Base-by-base conservation (phyloP, 1,284 basidiomycete species). In the Fomitiporia mediterranea region DNA sequence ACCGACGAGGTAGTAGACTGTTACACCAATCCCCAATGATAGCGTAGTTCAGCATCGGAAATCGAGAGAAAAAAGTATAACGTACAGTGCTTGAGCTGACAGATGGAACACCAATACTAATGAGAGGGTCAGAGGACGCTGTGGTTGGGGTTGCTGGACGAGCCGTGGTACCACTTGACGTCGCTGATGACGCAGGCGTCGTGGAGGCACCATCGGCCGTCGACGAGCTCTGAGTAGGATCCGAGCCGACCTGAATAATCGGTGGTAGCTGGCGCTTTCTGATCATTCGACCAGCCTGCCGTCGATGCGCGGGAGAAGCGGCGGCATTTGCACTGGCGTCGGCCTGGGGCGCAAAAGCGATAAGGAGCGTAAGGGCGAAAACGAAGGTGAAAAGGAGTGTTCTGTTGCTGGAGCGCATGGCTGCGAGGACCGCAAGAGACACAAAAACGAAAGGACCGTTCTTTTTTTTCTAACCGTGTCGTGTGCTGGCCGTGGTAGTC, bases 231-330 rank as follows among this genome's bases (percentile, higher is more conserved):
- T 40, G 15, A 7, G 35, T 25, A 1, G 57, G 57, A 35, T 51
- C 57, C 11, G n/a, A 35, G 23, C 53, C 57, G n/a, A 55, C 57
- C 38, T 50, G 38, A 47, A 62, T 53, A 47, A 62, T 40, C 7
- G 64, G 59, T 38, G 60, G 30, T 8, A 73, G 72, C 4, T 71
- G 64, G 50, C 87, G 84, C 67, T 85, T 88, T 71, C 76, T 86
- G 62, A 89, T 68, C 67, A 91, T 71, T 62, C 88, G 84, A 63
- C 81, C 80, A 50, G 65, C 74, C 72, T 87, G 84, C 68, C 77
- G 77, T 62, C 80, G 78, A 49, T 74, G 79, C 40, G 35, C 55
- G 23, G 55, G 60, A 43, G 54, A 42, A 11, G 37, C 52, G 2
- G 32, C 25, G 44, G 66, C 69, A 61, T 74, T 67, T 55, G 71